Base-by-base conservation (phyloP, 768 basidiomycete genomes). In the Boletus rubescentipes region DNA sequence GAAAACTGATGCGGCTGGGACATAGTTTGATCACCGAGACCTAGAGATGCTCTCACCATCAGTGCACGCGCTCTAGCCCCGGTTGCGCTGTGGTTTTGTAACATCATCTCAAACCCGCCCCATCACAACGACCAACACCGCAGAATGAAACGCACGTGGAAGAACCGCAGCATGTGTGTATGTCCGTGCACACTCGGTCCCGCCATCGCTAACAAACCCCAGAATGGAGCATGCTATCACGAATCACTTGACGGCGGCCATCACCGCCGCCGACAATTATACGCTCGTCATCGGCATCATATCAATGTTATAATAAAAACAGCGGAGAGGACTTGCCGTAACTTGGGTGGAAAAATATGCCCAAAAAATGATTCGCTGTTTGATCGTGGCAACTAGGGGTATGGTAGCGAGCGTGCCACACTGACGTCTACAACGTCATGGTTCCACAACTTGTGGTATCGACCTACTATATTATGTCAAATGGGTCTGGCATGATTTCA, bases 61-160 rank as follows among this genome's bases (percentile, higher is more conserved):
- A 21, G n/a, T 9, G 23, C 36, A 45, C 18, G 36, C 51, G 43
- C 20, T 11, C 37, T 45, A 35, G 36, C 9, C 36, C 51, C 51
- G 44, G 37, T 37, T 38, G 31, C 36, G 16, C 18, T 20, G n/a
- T 36, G 26, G 6, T n/a, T n/a, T 40, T 46, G 36, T 16, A 21
- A 26, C 47, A n/a, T 51, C 15, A 34, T 48, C 56, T 15, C 50
- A 49, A 26, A 29, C 26, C 20, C 40, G 18, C 51, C 41, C 30
- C 45, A 45, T 55, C 48, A 60, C 26, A 46, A 29, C 34, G 46
- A 21, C 42, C 8, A 37, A 21, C 36, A 52, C 29, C 14, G 52
- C 34, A 51, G 41, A 51, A 55, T 61, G 59, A 61, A 60, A 53
- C 14, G 32, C 59, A 57, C 51, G 51, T 61, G 51, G 49, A 53